A percentile compares a stretch with the other conserved stretches of the same genome.
Conservation (phyloP, 1,284 basidiomycete genomes). For the Ustilago hordei region DNA sequence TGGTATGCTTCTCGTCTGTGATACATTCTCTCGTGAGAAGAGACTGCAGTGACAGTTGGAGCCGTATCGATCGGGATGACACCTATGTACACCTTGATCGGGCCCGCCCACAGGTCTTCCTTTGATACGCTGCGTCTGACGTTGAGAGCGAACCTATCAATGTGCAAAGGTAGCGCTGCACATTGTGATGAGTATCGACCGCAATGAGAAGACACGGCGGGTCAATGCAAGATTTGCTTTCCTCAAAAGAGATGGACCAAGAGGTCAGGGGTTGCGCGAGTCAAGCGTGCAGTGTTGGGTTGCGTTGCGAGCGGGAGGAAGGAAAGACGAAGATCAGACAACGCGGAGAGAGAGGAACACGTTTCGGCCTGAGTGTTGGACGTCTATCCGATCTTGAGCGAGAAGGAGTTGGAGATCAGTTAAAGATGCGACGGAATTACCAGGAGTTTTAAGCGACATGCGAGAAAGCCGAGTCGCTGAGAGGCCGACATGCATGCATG, state of each 20-base stretch:
- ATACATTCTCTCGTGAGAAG: neutral
- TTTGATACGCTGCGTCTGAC: neutral
- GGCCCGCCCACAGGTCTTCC: neutral
- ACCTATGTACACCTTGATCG: neutral
- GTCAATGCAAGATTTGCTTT: neutral
- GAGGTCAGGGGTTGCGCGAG: constrained; percentile 5
- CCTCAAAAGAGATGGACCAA: neutral
- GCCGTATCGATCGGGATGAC: neutral
- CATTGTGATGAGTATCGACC: neutral
- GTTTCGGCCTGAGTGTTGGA: constrained; percentile 11
- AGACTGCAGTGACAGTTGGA: neutral
- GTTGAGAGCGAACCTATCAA: neutral
- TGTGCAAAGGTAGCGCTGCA: neutral
- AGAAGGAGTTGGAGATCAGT: neutral
- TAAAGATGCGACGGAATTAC: no score
- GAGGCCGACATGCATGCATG: no score
- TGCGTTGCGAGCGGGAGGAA: neutral
- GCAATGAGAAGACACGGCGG: neutral
- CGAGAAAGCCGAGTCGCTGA: no score
- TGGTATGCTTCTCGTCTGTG: neutral
- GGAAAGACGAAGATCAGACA: neutral
- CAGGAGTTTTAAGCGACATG: no score
- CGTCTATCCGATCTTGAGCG: constrained; percentile 18
- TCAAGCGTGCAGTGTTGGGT: constrained; percentile 28
- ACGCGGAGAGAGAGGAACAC: neutral